Conservation (phyloP, 169 alveolate genomes). For the Plasmodium gonderi region DNA sequence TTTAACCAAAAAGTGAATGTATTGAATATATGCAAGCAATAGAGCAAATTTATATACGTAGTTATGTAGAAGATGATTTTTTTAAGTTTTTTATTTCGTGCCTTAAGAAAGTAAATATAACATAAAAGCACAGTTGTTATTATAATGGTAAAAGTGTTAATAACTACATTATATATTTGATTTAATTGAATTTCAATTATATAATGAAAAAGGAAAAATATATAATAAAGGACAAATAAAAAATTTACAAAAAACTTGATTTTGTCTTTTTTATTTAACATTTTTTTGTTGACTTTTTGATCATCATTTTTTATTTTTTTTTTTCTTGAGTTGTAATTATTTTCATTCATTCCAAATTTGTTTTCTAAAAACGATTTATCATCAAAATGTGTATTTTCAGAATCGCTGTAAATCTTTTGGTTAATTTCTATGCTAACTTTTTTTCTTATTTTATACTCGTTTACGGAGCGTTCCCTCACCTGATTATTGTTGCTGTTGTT, state of each 20-base stretch:
- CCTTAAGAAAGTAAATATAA: conserved; percentile 45
- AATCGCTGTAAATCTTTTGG: conserved; percentile 60
- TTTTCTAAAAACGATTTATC: conserved; percentile 17
- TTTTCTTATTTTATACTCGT: conserved; percentile 68
- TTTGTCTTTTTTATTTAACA: conserved; percentile 50
- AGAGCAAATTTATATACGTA: conserved; percentile 43
- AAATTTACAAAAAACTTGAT: conserved; percentile 41
- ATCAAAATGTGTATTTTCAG: conserved; percentile 34
- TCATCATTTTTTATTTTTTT: conserved; percentile 65
- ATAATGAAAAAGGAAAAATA: conserved; percentile 69
- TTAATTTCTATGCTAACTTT: conserved; percentile 70
- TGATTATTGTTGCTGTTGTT: not conserved
- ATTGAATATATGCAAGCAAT: conserved; percentile 52
- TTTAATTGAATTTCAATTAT: conserved; percentile 64
- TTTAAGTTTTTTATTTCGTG: conserved; percentile 62
- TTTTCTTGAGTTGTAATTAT: conserved; percentile 18
- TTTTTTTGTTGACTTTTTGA: conserved; percentile 48
- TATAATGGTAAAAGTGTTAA: conserved; percentile 52
- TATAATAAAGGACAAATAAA: conserved; percentile 63
- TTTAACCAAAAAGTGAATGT: conserved; percentile 60
- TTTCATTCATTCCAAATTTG: conserved; percentile 18
- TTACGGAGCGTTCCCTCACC: conserved; percentile 15
- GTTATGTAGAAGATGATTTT: conserved; percentile 62
- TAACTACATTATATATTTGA: conserved; percentile 35
- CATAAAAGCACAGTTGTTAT: conserved; percentile 32